Conservation (phyloP, 208 protist genomes). For the Novymonas esmeraldas region DNA sequence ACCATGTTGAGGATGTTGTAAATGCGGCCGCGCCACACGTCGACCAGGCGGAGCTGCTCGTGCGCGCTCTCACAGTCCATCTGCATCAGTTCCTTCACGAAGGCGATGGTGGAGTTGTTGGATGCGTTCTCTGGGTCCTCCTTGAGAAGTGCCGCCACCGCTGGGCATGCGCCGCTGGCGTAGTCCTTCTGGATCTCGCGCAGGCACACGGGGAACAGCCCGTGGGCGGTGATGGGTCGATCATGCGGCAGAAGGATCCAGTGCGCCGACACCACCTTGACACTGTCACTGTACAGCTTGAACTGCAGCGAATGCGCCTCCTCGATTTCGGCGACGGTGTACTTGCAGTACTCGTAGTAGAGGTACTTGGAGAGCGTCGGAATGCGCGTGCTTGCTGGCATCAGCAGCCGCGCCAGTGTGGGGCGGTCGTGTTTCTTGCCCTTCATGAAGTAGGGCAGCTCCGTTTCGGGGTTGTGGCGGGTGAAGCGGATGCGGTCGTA, state of each 20-base stretch:
- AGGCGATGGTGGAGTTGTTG: conserved; percentile 22
- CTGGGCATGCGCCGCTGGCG: conserved; percentile 5
- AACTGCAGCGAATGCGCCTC: conserved; percentile 87
- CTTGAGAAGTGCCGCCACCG: conserved; percentile 17
- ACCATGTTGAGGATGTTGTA: conserved; percentile 87
- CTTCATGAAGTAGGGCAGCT: conserved; percentile 90
- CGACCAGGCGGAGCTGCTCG: conserved; percentile 74
- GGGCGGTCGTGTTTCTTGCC: conserved; percentile 69
- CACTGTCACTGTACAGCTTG: conserved; percentile 71
- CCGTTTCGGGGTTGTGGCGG: conserved; percentile 84
- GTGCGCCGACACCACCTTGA: conserved; percentile 74
- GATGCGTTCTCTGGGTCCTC: conserved; percentile 12
- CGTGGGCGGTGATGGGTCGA: conserved; percentile 52
- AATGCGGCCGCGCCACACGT: conserved; percentile 84
- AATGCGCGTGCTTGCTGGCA: conserved; percentile 51
- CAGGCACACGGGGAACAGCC: conserved; percentile 73
- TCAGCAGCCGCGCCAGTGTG: conserved; percentile 73
- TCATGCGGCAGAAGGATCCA: conserved; percentile 85
- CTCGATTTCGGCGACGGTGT: conserved; percentile 85
- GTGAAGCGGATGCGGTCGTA: conserved; percentile 89
- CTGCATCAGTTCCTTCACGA: conserved; percentile 42
- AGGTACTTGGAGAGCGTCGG: conserved; percentile 56
- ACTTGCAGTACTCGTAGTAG: conserved; percentile 92
- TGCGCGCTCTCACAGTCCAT: conserved; percentile 57
- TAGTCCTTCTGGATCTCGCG: conserved; percentile 65